Conservation (phyloP, 164 flowering plant genomes). For the Platanus orientalis region DNA sequence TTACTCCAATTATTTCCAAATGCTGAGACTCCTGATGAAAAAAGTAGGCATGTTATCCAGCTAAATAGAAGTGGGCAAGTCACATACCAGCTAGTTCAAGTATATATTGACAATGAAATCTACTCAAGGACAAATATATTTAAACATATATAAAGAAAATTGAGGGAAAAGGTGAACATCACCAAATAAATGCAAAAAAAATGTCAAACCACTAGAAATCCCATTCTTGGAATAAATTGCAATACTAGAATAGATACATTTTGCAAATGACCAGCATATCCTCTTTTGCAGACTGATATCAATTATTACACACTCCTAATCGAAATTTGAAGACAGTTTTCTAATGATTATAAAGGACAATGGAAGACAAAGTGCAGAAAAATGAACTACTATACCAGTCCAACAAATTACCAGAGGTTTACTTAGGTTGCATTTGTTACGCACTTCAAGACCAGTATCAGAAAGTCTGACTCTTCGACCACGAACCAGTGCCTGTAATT, state of each 20-base stretch:
- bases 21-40: constrained; percentile 29
- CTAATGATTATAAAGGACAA: neutral
- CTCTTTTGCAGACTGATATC: neutral
- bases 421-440: constrained; percentile 18
- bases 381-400: neutral
- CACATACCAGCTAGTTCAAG: constrained; percentile 7
- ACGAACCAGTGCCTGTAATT: constrained; percentile 73
- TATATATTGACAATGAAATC: neutral
- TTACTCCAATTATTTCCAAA: constrained; percentile 18
- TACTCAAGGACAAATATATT: neutral
- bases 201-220: neutral
- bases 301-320: neutral
- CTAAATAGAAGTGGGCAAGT: neutral
- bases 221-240: neutral
- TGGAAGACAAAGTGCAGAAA: neutral
- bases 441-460: constrained; percentile 40
- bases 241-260: no score
- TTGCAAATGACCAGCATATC: neutral
- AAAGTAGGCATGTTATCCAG: constrained; percentile 3
- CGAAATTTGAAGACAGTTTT: neutral
- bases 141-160: no score
- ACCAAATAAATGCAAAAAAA: neutral
- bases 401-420: constrained; percentile 35
- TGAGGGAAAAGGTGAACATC: no score
- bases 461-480: constrained; percentile 54